phyloP scores from a whole-genome alignment of 2,329 filamentous ascomycete genomes.

The Ascochyta fabae region DNA sequence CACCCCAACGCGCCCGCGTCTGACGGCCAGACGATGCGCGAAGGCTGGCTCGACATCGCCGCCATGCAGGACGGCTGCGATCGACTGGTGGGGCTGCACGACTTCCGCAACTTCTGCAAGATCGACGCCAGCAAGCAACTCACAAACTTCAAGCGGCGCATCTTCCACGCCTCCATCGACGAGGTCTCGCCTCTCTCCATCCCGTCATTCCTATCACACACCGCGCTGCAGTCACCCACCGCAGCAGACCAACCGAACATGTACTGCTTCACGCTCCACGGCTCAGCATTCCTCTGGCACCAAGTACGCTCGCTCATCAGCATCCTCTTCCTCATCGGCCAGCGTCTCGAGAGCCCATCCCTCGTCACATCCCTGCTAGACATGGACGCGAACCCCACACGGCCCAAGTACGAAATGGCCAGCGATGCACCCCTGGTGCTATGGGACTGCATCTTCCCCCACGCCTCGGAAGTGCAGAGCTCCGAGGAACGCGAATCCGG shows the following conservation, averaged over 20 bases:
- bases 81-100: conserved; percentile 80
- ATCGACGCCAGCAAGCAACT: conserved; percentile 90
- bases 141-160: conserved; percentile 77
- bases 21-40: conserved; percentile 26
- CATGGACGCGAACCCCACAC: conserved; percentile 70
- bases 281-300: conserved; percentile 96
- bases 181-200: conserved; percentile 38
- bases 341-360: conserved; percentile 79
- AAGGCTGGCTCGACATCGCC: conserved; percentile 83
- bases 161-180: conserved; percentile 81
- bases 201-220: conserved; percentile 37
- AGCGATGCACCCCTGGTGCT: conserved; percentile 88
- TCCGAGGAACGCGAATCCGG: conserved; percentile 49
- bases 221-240: conserved; percentile 29
- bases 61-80: conserved; percentile 85
- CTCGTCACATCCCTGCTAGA: conserved; percentile 80
- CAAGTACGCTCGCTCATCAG: conserved; percentile 96
- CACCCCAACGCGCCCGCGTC: conserved; percentile 21
- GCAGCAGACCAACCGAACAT: conserved; percentile 61
- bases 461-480: conserved; percentile 47
- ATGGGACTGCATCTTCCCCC: conserved; percentile 93
- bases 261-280: conserved; percentile 87
- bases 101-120: conserved; percentile 98
- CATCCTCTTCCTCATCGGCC: conserved; percentile 89
- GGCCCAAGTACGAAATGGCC: conserved; percentile 89